Percentiles rank a stretch among this genome's conserved stretches.
These are phyloP conservation scores for Fusarium sp. DNA, from an alignment of 2,329 filamentous ascomycete genomes.

Conservation along the genomic window DNA sequence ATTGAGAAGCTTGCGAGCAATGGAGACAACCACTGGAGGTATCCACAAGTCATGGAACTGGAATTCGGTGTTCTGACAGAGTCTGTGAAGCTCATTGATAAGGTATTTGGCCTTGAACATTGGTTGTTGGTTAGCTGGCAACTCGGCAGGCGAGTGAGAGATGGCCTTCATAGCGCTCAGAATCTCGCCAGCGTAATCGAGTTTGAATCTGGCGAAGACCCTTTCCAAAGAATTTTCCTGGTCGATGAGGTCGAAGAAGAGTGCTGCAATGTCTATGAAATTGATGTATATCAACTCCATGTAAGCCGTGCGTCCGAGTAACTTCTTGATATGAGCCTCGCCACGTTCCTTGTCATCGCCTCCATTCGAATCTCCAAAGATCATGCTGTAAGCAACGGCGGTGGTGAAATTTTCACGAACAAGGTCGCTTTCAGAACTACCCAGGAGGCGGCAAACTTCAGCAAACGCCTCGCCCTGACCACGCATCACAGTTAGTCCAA, in stretches of 20 bases:
- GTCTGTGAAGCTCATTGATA: conserved; percentile 76
- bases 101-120: conserved; percentile 84
- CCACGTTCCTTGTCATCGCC: conserved; percentile 61
- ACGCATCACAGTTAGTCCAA: conserved; percentile 86
- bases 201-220: conserved; percentile 69
- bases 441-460: conserved; percentile 69
- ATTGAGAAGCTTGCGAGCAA: conserved; percentile 82
- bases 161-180: conserved; percentile 77
- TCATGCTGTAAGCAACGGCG: conserved; percentile 84
- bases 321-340: conserved; percentile 74
- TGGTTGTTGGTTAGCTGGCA: conserved; percentile 87
- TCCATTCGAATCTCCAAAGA: conserved; percentile 59
- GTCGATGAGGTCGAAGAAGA: conserved; percentile 81
- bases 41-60: conserved; percentile 78
- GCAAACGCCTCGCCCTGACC: conserved; percentile 73
- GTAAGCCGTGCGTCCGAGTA: conserved; percentile 75
- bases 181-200: conserved; percentile 70
- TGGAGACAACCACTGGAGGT: conserved; percentile 76
- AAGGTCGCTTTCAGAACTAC: conserved; percentile 65
- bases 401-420: conserved; percentile 79
- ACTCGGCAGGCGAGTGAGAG: conserved; percentile 70
- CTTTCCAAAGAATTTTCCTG: conserved; percentile 80
- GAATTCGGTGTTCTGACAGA: conserved; percentile 79
- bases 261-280: conserved; percentile 81
- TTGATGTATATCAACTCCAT: conserved; percentile 71